A percentile compares a stretch with the other conserved stretches of the same genome.
Conservation (phyloP, 228 moss, liverwort and hornwort genomes). For the Sphagnum fallax region DNA sequence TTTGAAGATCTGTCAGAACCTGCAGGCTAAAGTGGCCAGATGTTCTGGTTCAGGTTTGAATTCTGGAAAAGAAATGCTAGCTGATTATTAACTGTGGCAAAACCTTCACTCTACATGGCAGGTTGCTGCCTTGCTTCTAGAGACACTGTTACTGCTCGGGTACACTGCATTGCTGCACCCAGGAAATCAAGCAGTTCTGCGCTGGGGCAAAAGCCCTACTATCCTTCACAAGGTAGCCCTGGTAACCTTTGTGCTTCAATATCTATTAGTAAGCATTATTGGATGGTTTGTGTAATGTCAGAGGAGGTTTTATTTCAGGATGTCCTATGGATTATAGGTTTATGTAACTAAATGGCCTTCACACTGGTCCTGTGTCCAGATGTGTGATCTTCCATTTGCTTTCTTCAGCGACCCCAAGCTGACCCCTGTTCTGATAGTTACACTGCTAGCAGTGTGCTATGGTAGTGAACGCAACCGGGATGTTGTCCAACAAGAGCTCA, state of each 20-base stretch:
- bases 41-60: too few relatives aligned
- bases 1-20: too few relatives aligned
- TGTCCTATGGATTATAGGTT: neutral
- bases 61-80: too few relatives aligned
- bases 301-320: neutral
- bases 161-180: constrained; percentile 35
- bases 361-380: constrained; percentile 25
- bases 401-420: constrained; percentile 36
- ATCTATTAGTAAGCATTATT: neutral
- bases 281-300: neutral
- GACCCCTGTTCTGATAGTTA: constrained; percentile 39
- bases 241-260: neutral
- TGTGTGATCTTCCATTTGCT: constrained; percentile 36
- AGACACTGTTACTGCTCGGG: constrained; percentile 40
- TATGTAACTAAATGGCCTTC: neutral
- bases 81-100: too few relatives aligned
- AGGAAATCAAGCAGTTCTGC: constrained; percentile 42
- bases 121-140: constrained; percentile 36
- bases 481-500: constrained; percentile 38
- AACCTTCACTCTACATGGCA: neutral
- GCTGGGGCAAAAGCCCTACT: constrained; percentile 47
- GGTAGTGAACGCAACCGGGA: constrained; percentile 38
- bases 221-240: constrained; percentile 37
- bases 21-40: too few relatives aligned
- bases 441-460: constrained; percentile 37